Percentiles rank a stretch among this genome's conserved stretches.
Evolutionary conservation across 495 filamentous ascomycete species (phyloP).

Genomic region (Penicillium cinerascens): DNA sequence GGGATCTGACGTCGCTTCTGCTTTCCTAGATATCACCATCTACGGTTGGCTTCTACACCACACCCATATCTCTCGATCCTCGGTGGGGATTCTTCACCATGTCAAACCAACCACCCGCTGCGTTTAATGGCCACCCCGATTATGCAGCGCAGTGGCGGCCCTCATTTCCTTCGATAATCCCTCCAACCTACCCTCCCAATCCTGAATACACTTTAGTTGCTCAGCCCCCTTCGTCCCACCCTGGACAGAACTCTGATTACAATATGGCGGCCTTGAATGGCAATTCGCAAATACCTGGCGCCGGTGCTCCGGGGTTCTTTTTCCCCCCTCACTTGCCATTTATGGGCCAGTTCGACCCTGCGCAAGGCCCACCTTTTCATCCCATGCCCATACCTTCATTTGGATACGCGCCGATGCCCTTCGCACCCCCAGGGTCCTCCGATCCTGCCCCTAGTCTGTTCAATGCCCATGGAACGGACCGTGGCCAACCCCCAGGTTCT

Average conservation of each 20-base stretch:
- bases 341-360: conserved; percentile 24
- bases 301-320: conserved; percentile 18
- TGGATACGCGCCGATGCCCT: conserved; percentile 22
- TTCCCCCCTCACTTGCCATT: conserved; percentile 34
- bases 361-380: conserved; percentile 27
- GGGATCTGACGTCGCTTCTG: background rate
- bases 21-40: background rate
- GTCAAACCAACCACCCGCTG: conserved; percentile 55
- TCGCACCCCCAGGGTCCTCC: conserved; percentile 15
- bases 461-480: background rate
- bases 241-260: conserved; percentile 14
- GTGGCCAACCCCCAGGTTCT: conserved; percentile 2
- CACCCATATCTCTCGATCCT: background rate
- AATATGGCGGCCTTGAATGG: conserved; percentile 25
- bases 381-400: conserved; percentile 25
- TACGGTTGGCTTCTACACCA: background rate
- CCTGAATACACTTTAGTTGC: conserved; percentile 10
- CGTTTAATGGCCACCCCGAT: conserved; percentile 43
- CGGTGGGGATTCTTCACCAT: conserved; percentile 28
- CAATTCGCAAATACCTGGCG: conserved; percentile 28
- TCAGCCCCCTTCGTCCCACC: conserved; percentile 8
- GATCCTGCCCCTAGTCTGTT: conserved; percentile 4
- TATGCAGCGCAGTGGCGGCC: conserved; percentile 35
- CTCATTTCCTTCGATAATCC: conserved; percentile 22
- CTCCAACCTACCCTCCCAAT: conserved; percentile 20